Evolutionary conservation across 108 stramenopile species (phyloP).

Genomic region (Cyclotella kingstonii): DNA sequence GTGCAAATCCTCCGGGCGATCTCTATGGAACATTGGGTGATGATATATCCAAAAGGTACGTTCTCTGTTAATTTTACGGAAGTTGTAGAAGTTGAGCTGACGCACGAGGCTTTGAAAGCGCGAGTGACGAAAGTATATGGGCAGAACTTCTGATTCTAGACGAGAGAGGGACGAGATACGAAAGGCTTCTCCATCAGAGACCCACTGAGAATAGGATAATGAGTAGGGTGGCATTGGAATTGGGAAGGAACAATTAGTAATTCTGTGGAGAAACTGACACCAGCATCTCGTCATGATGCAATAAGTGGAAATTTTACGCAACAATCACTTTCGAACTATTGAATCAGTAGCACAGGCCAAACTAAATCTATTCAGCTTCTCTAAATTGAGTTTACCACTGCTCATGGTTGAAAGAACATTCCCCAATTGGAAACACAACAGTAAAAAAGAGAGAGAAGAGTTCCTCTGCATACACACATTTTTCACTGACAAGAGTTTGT

Average conservation of each 20-base stretch:
- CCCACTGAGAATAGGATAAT: slow-evolving; percentile 56
- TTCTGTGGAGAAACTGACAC: not conserved
- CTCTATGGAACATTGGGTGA: slow-evolving; percentile 90
- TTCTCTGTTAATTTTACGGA: slow-evolving; percentile 87
- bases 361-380: too few species aligned
- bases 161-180: slow-evolving; percentile 73
- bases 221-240: not conserved
- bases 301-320: too few species aligned
- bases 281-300: too few species aligned
- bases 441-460: too few species aligned
- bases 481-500: not conserved
- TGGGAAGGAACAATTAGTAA: not conserved
- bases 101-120: slow-evolving; percentile 93
- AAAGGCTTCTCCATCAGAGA: slow-evolving; percentile 80
- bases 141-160: slow-evolving; percentile 79
- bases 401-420: too few species aligned
- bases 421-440: too few species aligned
- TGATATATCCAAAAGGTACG: slow-evolving; percentile 95
- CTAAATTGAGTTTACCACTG: too few species aligned
- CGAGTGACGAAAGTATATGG: slow-evolving; percentile 92
- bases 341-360: too few species aligned
- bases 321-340: too few species aligned
- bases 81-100: slow-evolving; percentile 90
- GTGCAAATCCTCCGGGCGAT: slow-evolving; percentile 85
- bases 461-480: not conserved